Evolutionary conservation across 1,284 basidiomycete species (phyloP), one percentile per base, ranked within the genome.

Genomic region (Ceratobasidium sp.): DNA sequence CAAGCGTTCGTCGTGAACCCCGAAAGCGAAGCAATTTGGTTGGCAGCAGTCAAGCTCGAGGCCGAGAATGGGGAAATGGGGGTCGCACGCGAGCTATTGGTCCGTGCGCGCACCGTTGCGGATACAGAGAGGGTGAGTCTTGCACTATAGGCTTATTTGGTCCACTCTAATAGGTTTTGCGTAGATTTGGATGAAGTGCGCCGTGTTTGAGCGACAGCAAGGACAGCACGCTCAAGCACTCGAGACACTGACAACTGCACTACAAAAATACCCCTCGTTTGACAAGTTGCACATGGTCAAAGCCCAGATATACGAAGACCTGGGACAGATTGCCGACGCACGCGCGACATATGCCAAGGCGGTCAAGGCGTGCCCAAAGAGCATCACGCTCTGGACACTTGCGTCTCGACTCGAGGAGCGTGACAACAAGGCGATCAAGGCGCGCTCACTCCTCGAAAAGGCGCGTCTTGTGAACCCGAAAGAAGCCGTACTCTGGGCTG

Each of bases 121-220:
- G 92, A 94, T 79, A 97, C 96, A 0, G 91, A 96, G 78, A 84
- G 95, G 81, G 96, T 96, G 77, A 78, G 90, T 83, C 24, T 58
- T 61, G 64, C 29, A 49, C 63, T 46, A 63, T 62, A 48, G n/a
- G 59, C 49, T 62, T 39, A 43, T 29, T 24, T 24, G 39, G 51
- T 41, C 41, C 48, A 58, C 68, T 63, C 77, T 66, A 59, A 59
- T 61, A 58, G 19, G 66, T 76, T 64, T 58, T 27, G 24, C 22
- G 4, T 79, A 96, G 94, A 96, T 98, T 73, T 99, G 97, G 97
- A 94, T 98, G 93, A 99, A 99, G 82, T 95, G 93, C 5, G 96
- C 93, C 0, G 92, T 95, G 0, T 95, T 99, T 78, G 96, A 98
- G 81, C 88, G 96, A 2, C 92, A 97, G 80, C 92, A 96, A 80